Evolutionary conservation across 805 yeast species (phyloP), one percentile per base, ranked within the genome.

Genomic region (Hanseniaspora singularis): DNA sequence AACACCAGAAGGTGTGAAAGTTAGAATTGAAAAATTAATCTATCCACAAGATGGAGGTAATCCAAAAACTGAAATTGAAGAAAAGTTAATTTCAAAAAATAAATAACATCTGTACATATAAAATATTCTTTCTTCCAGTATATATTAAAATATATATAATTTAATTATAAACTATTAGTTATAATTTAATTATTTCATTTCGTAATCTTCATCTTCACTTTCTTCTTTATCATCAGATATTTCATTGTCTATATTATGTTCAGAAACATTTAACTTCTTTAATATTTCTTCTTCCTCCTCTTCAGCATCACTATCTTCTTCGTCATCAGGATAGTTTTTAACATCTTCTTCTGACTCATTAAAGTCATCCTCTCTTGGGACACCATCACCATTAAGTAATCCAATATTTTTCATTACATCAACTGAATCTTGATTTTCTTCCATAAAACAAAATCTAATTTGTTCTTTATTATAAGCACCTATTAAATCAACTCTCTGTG

Each of bases 1-100:
- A 4, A 44, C 48, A 2, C 48, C 48, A 15, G 48, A 44, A 16
- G 48, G 48, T 8, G 61, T 65, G 10, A 58, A 64, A 36, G 53
- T 64, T 19, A 65, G 61, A 42, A 66, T 67, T 33, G 56, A 62
- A 30, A 69, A 60, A 51, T 70, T 63, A 45, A 50, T 63, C 6
- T 55, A 59, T 28, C 70, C 72, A 30, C 51, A 52, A 6, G 64
- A 63, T 43, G 74, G 69, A 5, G 52, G 66, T 4, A 55, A 63
- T 38, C 66, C 70, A 8, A 56, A 55, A 19, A 53, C 63, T 12
- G 64, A 65, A 40, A 52, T 53, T 1, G 51, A 54, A 24, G 65
- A 61, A 36, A 54, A 53, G 31, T 30, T 41, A 14, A 44, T 44
- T 4, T 5, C 20, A n/a, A 38, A 44, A 14, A 23, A 44, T 14